Conservation (phyloP, 257 asterid species). For the Salvia hispanica region DNA sequence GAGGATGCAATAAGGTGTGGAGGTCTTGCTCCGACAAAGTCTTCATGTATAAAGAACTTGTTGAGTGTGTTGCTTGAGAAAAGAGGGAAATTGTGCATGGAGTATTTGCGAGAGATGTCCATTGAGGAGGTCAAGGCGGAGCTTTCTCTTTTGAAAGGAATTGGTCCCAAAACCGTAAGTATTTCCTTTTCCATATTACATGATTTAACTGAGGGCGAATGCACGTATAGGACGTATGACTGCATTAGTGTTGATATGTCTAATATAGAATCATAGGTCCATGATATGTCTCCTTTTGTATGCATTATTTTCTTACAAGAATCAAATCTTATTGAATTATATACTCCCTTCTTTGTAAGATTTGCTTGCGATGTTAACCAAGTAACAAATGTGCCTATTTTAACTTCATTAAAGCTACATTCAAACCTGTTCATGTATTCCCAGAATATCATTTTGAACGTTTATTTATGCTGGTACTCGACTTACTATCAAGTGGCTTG, state of each 20-base stretch:
- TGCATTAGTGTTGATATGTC: not conserved
- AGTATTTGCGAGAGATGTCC: conserved; percentile 69
- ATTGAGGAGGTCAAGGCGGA: conserved; percentile 72
- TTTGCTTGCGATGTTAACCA: too few relatives aligned
- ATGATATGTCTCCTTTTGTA: too few relatives aligned
- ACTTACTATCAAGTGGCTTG: not conserved
- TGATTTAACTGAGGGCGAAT: too few relatives aligned
- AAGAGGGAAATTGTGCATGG: conserved; percentile 78
- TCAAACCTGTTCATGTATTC: not conserved
- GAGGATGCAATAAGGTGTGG: conserved; percentile 91
- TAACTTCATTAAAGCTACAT: too few relatives aligned
- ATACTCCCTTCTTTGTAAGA: too few relatives aligned
- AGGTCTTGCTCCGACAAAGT: conserved; percentile 80
- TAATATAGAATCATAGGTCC: too few relatives aligned
- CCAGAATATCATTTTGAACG: not conserved
- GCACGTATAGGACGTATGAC: not conserved
- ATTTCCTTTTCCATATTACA: conserved; percentile 1
- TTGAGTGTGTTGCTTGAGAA: conserved; percentile 57
- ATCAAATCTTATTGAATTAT: too few relatives aligned
- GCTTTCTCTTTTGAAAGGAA: conserved; percentile 77
- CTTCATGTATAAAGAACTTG: conserved; percentile 70
- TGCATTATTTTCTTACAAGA: too few relatives aligned
- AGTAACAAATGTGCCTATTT: too few relatives aligned
- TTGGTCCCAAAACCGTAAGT: conserved; percentile 87
- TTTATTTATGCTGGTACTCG: not conserved